These are phyloP conservation scores for Debaryomycetaceae sp. DNA, from an alignment of 1,139 yeast genomes.

Conservation along the genomic window DNA sequence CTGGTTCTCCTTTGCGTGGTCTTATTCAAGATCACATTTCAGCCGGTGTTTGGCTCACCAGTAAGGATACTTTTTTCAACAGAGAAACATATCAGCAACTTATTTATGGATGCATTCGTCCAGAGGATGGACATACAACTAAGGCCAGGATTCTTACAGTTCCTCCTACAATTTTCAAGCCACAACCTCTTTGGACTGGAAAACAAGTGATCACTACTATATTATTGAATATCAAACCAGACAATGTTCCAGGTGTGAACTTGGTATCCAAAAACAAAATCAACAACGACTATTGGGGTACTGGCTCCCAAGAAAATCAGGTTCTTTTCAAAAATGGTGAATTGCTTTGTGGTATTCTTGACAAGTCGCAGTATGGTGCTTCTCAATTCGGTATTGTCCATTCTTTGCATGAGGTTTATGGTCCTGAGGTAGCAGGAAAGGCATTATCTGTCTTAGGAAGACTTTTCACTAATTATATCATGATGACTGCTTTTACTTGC, in stretches of 20 bases:
- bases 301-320: conserved; percentile 75
- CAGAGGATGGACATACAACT: conserved; percentile 96
- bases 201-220: conserved; percentile 95
- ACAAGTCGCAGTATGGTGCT: conserved; percentile 98
- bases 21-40: conserved; percentile 98
- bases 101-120: conserved; percentile 89
- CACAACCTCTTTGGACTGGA: conserved; percentile 96
- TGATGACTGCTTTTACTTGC: conserved; percentile 93
- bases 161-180: conserved; percentile 88
- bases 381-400: conserved; percentile 96
- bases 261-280: conserved; percentile 80
- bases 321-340: conserved; percentile 88
- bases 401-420: conserved; percentile 93
- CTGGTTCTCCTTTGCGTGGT: conserved; percentile 98
- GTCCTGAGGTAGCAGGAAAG: conserved; percentile 86
- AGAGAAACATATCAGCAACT: conserved; percentile 92
- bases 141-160: conserved; percentile 69
- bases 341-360: conserved; percentile 86
- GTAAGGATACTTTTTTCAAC: conserved; percentile 85
- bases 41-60: conserved; percentile 98
- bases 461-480: conserved; percentile 89
- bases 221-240: conserved; percentile 79
- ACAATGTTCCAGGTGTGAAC: conserved; percentile 86
- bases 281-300: conserved; percentile 94
- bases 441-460: conserved; percentile 89